Percentiles rank a stretch among this genome's conserved stretches.
phyloP scores from a whole-genome alignment of 164 flowering plant species.

The Nymphaea thermarum region DNA sequence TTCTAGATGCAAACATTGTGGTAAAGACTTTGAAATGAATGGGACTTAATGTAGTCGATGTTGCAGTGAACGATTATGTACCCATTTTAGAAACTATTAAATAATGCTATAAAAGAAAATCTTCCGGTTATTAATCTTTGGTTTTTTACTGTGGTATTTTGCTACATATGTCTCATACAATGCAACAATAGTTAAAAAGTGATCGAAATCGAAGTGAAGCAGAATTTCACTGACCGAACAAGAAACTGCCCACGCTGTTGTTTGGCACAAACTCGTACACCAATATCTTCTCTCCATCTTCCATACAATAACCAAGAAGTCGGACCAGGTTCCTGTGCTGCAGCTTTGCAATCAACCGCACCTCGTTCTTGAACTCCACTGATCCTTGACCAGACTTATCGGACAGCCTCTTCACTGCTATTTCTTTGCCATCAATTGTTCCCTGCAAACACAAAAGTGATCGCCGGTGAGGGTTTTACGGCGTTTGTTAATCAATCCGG shows the following conservation, averaged over 20 bases:
- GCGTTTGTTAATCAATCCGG: no score
- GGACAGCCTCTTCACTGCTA: conserved; percentile 14
- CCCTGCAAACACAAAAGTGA: background rate
- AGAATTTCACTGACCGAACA: conserved; percentile 5
- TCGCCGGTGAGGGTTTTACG: background rate
- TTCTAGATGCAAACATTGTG: no score
- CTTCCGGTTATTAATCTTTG: no score
- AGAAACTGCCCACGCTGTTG: conserved; percentile 9
- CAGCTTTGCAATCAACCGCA: conserved; percentile 22
- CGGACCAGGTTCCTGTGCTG: conserved; percentile 39
- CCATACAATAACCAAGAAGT: conserved; percentile 31
- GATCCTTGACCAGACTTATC: conserved; percentile 8
- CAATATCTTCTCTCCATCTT: conserved; percentile 14
- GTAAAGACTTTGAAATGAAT: no score
- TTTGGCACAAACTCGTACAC: conserved; percentile 9
- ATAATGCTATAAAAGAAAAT: no score
- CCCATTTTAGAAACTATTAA: no score
- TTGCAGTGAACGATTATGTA: no score
- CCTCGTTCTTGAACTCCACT: conserved; percentile 11
- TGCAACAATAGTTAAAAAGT: no score
- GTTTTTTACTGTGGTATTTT: no score
- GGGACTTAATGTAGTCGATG: no score
- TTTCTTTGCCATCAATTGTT: conserved; percentile 8
- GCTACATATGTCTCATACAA: no score
- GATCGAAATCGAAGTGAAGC: no score